Percentiles rank a stretch among this genome's conserved stretches.
Conservation (phyloP, 1,284 basidiomycete genomes). For the Apiotrichum akiyoshidainum region DNA sequence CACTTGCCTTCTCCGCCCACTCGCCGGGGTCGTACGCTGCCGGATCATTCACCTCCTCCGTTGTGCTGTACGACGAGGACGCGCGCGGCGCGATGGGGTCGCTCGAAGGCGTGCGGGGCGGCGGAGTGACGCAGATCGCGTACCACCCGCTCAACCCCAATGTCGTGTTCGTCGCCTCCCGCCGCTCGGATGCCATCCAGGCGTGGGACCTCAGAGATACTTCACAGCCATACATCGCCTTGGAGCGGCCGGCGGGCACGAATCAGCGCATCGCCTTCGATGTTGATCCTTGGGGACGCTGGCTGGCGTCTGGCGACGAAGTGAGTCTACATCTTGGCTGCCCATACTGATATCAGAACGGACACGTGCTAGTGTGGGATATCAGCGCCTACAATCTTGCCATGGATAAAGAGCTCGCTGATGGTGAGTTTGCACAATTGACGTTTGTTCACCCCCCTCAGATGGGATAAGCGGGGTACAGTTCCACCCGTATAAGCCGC, state of each 20-base stretch:
- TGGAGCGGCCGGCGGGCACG: conserved; percentile 52
- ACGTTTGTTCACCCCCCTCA: conserved; percentile 16
- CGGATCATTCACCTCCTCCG: conserved; percentile 59
- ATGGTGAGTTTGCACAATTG: conserved; percentile 13
- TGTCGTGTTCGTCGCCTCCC: conserved; percentile 72
- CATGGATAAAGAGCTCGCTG: conserved; percentile 16
- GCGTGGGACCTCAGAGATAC: conserved; percentile 73
- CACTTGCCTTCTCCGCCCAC: conserved; percentile 70
- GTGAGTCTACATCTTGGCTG: conserved; percentile 50
- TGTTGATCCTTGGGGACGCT: conserved; percentile 67
- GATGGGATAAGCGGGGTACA: conserved; percentile 44
- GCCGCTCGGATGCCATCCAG: conserved; percentile 63
- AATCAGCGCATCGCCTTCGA: conserved; percentile 79
- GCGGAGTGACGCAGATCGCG: conserved; percentile 71
- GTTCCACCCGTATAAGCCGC: conserved; percentile 41
- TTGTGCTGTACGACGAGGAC: conserved; percentile 70
- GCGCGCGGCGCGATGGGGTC: conserved; percentile 60
- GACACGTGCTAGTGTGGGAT: conserved; percentile 42
- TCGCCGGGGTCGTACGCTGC: conserved; percentile 71
- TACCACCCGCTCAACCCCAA: conserved; percentile 73
- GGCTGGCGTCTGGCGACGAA: conserved; percentile 68
- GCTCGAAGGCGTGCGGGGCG: conserved; percentile 60
- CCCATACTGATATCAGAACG: conserved; percentile 24
- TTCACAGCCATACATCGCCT: conserved; percentile 34
- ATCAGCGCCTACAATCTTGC: conserved; percentile 19